Evolutionary conservation across 345 rosid species (phyloP).

Genomic region (Conringia planisiliqua): DNA sequence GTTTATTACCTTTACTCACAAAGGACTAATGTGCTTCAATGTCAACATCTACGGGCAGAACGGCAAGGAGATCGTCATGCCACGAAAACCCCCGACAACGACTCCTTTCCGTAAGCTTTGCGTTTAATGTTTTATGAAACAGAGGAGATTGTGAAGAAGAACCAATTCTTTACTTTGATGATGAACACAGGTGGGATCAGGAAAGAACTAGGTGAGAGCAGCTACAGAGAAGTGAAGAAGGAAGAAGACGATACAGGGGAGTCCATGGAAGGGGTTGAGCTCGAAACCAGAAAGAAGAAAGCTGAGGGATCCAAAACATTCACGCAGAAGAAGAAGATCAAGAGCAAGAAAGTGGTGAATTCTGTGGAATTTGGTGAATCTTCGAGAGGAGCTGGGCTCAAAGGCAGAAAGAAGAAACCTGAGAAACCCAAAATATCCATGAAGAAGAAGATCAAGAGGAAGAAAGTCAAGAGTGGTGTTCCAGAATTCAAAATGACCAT

Average conservation of each 20-base stretch:
- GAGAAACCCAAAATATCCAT: background rate
- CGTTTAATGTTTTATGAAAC: background rate
- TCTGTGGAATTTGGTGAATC: too few relatives aligned
- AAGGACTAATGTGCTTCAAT: slow-evolving; percentile 6
- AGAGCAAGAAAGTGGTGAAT: background rate
- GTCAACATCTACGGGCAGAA: slow-evolving; percentile 12
- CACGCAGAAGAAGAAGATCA: background rate
- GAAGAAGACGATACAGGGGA: slow-evolving; percentile 14
- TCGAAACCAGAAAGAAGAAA: background rate
- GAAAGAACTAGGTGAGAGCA: background rate
- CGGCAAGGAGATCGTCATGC: background rate
- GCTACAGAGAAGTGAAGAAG: slow-evolving; percentile 14
- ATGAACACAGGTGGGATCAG: slow-evolving; percentile 19
- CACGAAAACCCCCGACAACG: background rate
- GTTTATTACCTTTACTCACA: slow-evolving; percentile 21
- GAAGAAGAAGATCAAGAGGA: background rate
- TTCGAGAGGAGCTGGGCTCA: too few relatives aligned
- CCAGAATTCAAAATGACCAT: slow-evolving; percentile 19
- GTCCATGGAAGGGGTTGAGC: background rate
- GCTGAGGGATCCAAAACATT: background rate
- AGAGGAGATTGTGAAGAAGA: background rate
- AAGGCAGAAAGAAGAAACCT: background rate
- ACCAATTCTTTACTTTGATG: background rate
- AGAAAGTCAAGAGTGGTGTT: background rate
- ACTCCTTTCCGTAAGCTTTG: background rate